Base-by-base conservation (phyloP, 1,284 basidiomycete genomes). In the Apiotrichum laibachii region DNA sequence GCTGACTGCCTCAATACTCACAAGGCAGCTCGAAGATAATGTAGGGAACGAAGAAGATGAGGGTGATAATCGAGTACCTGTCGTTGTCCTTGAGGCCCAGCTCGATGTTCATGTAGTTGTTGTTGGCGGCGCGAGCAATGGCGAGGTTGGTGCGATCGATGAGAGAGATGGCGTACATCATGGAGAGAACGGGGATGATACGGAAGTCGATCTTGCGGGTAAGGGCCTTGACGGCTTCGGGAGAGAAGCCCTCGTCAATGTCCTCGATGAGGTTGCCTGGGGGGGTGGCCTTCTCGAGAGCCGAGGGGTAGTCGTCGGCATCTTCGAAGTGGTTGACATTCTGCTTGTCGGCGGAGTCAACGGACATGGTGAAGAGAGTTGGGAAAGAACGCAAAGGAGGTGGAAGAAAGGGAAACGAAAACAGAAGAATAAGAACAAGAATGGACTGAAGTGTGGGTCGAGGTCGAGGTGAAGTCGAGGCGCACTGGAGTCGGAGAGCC, bases 11-110 rank as follows among this genome's bases (percentile, higher is more conserved):
- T 31, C 39, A 18, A 39, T 19, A 50, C 49, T 59, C 52, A 61
- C 60, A 8, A 31, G 62, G 62, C 21, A 66, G 50, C 46, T 66
- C 72, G 33, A 80, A 79, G 64, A 80, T 65, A 55, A 79, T 72
- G 61, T 77, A 76, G 16, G 75, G 71, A 22, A 73, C 58, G 64
- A 77, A 77, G 66, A 77, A 76, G 19, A 73, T 61, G 34, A 77
- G 62, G 8, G 72, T 68, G 51, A 75, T 69, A 56, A 78, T 70
- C 34, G 71, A 70, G 65, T 77, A 79, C 45, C 73, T 67, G 45
- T 78, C 72, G 39, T 72, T 75, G 7, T 48, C 22, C 19, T 18
- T 44, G 22, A 64, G 56, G 16, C 67, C 40, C 5, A 78, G 63
- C 16, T 66, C 70, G 15, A 47, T 50, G 37, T 62, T 62, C 67